Evolutionary conservation across 163 green algal species (phyloP), one percentile per base, ranked within the genome.

Genomic region (Prototheca stagnorum): DNA sequence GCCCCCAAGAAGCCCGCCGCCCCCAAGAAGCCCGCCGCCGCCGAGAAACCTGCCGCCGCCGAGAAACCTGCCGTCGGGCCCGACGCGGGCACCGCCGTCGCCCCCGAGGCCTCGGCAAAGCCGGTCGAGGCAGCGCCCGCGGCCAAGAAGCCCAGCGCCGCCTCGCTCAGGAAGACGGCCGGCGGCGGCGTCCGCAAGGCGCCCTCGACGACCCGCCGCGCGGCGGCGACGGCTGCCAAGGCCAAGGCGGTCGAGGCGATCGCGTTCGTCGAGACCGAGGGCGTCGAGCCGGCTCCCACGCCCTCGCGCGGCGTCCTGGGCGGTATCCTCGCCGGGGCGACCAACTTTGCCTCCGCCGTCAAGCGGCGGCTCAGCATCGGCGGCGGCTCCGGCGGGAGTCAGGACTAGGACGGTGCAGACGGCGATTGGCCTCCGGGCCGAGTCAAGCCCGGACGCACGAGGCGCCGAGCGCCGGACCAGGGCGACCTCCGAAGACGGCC

Each of bases 291-390:
- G n/a, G n/a, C n/a, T n/a, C n/a, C n/a, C n/a, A n/a, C n/a, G n/a
- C n/a, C n/a, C n/a, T n/a, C n/a, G n/a, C n/a, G n/a, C n/a, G n/a
- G 55, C 33, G 6, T 57, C 34, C 16, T 56, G 16, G 40, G 43
- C 24, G 33, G 47, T 42, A 36, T 62, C 22, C 3, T 57, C 40
- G 47, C 35, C 19, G 55, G 29, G 40, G 47, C 35, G 16, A 43
- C 21, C n/a, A 39, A 25, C 22, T 53, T 53, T 52, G 41, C 54
- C 20, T 34, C 25, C 16, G 55, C 46, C 16, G 26, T 62, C 47
- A 62, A 62, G 47, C 47, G 55, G 34, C 55, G 55, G 19, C 46
- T 61, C 4, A 55, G 45, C 37, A 27, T 54, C 5, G 35, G 27
- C 1, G 14, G 7, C 19, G 28, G 5, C 8, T 39, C 11, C 11